A percentile compares a stretch with the other conserved stretches of the same genome.
These are phyloP conservation scores for Saccharomycopsis sp. DNA, from an alignment of 805 yeast genomes.

Conservation along the genomic window DNA sequence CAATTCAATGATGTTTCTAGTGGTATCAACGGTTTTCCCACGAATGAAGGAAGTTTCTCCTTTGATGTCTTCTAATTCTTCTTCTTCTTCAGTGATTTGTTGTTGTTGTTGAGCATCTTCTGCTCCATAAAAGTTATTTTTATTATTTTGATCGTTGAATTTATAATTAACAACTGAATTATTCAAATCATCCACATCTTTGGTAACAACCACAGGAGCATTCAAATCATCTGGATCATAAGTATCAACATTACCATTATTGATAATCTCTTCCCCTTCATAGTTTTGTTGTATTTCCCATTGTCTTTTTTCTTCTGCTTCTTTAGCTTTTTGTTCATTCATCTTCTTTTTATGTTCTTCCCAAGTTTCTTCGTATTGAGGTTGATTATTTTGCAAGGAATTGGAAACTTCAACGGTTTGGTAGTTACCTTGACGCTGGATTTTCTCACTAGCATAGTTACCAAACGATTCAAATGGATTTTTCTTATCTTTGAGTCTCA, in stretches of 20 bases:
- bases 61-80: constrained; percentile 79
- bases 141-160: constrained; percentile 16
- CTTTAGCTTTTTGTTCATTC: constrained; percentile 5
- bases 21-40: constrained; percentile 76
- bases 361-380: constrained; percentile 13
- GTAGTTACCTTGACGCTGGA: too few species aligned
- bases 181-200: constrained; percentile 3
- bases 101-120: constrained; percentile 16
- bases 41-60: constrained; percentile 75
- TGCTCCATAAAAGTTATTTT: not conserved
- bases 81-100: constrained; percentile 32
- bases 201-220: constrained; percentile 20
- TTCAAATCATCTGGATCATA: constrained; percentile 25
- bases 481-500: too few species aligned
- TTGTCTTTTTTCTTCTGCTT: not conserved
- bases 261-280: too few species aligned
- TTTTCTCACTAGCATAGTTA: too few species aligned
- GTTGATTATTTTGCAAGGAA: too few species aligned
- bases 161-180: too few species aligned
- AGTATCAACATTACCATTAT: constrained; percentile 5
- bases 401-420: too few species aligned
- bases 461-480: too few species aligned
- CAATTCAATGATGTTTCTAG: constrained; percentile 69
- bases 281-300: not conserved
- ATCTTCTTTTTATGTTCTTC: constrained; percentile 13